Evolutionary conservation across 257 asterid species (phyloP).

Genomic region (Hygrophila difformis): DNA sequence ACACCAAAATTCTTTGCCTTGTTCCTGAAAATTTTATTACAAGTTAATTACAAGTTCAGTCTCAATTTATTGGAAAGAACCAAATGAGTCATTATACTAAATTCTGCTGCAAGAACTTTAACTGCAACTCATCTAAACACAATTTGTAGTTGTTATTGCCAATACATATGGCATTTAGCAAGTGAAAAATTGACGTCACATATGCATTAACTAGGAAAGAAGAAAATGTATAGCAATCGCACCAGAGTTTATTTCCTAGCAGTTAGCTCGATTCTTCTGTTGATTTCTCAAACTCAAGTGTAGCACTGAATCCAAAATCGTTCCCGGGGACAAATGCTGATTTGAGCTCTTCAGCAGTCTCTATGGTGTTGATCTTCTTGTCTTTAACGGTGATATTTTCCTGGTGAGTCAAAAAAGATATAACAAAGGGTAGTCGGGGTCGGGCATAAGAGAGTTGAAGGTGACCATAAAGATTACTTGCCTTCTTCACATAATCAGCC

Average conservation of each 20-base stretch:
- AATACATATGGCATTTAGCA: no score
- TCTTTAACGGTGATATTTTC: conserved; percentile 67
- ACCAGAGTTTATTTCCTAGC: no score
- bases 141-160: no score
- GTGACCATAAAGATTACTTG: conserved; percentile 26
- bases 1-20: no score
- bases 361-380: conserved; percentile 55
- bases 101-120: not conserved
- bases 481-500: conserved; percentile 68
- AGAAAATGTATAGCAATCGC: no score
- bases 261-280: no score
- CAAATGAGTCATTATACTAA: not conserved
- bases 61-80: no score
- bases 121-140: not conserved
- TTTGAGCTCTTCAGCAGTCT: conserved; percentile 66
- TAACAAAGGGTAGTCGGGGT: conserved; percentile 4
- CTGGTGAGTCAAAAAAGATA: conserved; percentile 21
- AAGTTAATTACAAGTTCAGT: no score
- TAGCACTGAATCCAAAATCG: conserved; percentile 70
- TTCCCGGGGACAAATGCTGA: conserved; percentile 50
- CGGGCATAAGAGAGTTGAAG: not conserved
- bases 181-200: no score
- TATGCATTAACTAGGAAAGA: no score
- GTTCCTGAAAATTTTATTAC: no score
- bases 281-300: conserved; percentile 46